Conservation (phyloP, 176 grass and related monocot species). For the Aegilops speltoides region DNA sequence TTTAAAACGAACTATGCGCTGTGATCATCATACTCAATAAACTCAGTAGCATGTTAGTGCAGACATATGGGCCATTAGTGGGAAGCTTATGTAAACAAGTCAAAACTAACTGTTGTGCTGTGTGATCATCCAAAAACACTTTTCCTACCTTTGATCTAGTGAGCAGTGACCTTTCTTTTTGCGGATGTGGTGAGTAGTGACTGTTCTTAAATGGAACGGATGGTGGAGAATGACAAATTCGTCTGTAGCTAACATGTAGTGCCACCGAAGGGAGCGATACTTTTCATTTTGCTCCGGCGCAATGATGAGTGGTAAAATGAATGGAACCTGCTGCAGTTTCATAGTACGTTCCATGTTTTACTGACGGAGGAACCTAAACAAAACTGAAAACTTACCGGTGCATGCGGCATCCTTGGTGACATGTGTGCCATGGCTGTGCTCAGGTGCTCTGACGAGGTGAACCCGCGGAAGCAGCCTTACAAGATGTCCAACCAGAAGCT, state of each 20-base stretch:
- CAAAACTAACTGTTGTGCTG: background rate
- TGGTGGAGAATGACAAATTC: background rate
- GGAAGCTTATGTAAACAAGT: background rate
- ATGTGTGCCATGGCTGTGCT: background rate
- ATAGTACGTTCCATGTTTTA: background rate
- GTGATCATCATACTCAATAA: background rate
- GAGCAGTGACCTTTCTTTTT: too few species aligned
- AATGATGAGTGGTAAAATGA: background rate
- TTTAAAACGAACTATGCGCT: background rate
- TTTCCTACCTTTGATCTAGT: background rate
- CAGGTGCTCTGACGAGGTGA: slow-evolving; percentile 89
- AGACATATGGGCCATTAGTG: background rate
- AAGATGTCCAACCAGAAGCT: slow-evolving; percentile 77
- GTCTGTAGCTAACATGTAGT: background rate
- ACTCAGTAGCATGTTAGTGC: background rate
- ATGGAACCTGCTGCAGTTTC: background rate
- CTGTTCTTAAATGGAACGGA: background rate
- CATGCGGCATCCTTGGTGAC: background rate
- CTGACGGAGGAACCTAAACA: background rate
- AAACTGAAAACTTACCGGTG: background rate
- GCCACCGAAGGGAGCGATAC: background rate
- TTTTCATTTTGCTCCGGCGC: background rate
- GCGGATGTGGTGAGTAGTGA: background rate
- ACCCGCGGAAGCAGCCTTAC: slow-evolving; percentile 73
- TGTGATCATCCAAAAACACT: background rate